These are phyloP conservation scores for Pistacia integerrima DNA, from an alignment of 345 rosid genomes.

Conservation along the genomic window DNA sequence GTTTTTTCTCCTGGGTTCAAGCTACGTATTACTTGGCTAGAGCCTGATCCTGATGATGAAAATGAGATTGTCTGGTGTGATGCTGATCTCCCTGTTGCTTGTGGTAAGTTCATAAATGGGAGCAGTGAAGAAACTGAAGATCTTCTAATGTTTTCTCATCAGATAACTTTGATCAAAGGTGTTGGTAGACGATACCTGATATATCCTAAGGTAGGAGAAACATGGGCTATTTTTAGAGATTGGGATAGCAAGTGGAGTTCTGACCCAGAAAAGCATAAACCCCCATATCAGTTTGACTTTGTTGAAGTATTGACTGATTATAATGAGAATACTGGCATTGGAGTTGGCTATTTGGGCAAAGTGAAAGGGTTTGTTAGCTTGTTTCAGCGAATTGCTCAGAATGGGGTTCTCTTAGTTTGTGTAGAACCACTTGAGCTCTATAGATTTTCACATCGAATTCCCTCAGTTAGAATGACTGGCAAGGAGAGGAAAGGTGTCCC, in stretches of 20 bases:
- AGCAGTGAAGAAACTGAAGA: slow-evolving; percentile 37
- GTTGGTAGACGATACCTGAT: slow-evolving; percentile 31
- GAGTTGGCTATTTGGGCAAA: slow-evolving; percentile 68
- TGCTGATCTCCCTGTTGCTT: slow-evolving; percentile 57
- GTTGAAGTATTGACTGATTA: slow-evolving; percentile 70
- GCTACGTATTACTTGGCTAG: slow-evolving; percentile 76
- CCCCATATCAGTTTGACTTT: slow-evolving; percentile 59
- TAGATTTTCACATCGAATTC: slow-evolving; percentile 79
- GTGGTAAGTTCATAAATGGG: slow-evolving; percentile 60
- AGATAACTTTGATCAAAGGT: slow-evolving; percentile 22
- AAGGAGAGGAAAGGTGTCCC: slow-evolving; percentile 74
- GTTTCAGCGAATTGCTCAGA: slow-evolving; percentile 38
- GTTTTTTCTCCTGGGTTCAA: slow-evolving; percentile 59
- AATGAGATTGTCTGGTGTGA: slow-evolving; percentile 42
- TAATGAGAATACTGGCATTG: slow-evolving; percentile 47
- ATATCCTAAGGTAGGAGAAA: slow-evolving; percentile 78
- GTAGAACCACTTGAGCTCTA: slow-evolving; percentile 48
- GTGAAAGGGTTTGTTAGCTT: slow-evolving; percentile 80
- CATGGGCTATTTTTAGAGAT: slow-evolving; percentile 82
- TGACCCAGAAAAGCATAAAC: slow-evolving; percentile 45
- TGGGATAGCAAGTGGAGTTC: slow-evolving; percentile 67
- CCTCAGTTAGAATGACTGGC: slow-evolving; percentile 72
- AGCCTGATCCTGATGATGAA: slow-evolving; percentile 42
- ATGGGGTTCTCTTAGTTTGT: slow-evolving; percentile 36
- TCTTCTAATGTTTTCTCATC: slow-evolving; percentile 70